Evolutionary conservation across 2,329 filamentous ascomycete species (phyloP).

Genomic region (Aspergillus quadrilineatus): DNA sequence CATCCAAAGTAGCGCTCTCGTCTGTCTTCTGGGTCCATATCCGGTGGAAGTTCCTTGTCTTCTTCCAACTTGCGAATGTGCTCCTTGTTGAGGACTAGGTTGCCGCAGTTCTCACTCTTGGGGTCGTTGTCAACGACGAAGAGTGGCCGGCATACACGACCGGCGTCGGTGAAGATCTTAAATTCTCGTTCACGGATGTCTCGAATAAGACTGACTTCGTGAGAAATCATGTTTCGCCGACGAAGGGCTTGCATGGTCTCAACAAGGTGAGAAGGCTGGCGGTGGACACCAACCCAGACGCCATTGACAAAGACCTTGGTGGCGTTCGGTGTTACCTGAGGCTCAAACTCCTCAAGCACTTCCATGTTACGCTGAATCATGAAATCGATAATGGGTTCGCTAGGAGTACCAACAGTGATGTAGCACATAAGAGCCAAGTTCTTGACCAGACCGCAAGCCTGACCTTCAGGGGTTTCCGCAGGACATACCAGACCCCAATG

Average conservation of each 20-base stretch:
- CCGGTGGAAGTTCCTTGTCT: conserved; percentile 65
- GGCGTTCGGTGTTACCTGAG: conserved; percentile 78
- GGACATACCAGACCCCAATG: conserved; percentile 98
- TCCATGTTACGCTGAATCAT: conserved; percentile 97
- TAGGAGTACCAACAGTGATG: conserved; percentile 90
- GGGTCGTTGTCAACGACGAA: conserved; percentile 89
- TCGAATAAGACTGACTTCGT: conserved; percentile 90
- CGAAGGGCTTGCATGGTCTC: conserved; percentile 74
- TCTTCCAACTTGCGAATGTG: conserved; percentile 74
- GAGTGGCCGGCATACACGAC: conserved; percentile 87
- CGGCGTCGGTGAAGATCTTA: conserved; percentile 97
- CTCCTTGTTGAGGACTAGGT: conserved; percentile 80
- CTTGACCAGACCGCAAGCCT: conserved; percentile 97
- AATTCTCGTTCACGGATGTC: conserved; percentile 97
- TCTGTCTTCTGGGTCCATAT: conserved; percentile 59
- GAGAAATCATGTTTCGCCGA: conserved; percentile 77
- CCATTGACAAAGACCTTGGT: conserved; percentile 99
- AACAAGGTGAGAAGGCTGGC: conserved; percentile 82
- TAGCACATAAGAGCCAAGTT: conserved; percentile 98
- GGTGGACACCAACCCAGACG: conserved; percentile 94
- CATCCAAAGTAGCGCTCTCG: conserved; percentile 72
- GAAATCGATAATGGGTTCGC: conserved; percentile 87
- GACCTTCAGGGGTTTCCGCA: conserved; percentile 95
- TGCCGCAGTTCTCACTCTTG: conserved; percentile 71
- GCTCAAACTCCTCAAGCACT: conserved; percentile 91